These are phyloP conservation scores for Auricularia cornea DNA, from an alignment of 768 basidiomycete genomes.

Conservation along the genomic window DNA sequence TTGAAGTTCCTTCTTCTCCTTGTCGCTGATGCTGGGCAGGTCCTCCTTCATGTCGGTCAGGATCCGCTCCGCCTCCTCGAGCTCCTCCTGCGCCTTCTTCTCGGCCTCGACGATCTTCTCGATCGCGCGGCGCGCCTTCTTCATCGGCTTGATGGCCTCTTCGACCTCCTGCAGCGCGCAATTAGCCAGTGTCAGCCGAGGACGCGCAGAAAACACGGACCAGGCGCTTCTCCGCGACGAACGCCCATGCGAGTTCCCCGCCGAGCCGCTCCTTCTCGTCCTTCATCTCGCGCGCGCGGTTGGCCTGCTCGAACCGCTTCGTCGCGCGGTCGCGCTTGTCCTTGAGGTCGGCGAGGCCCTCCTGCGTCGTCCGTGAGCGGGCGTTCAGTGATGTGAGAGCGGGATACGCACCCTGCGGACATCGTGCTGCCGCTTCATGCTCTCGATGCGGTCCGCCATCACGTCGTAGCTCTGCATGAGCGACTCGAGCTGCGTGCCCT, in stretches of 20 bases:
- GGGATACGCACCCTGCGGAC: no score
- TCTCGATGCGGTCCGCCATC: constrained; percentile 62
- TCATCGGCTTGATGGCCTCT: neutral
- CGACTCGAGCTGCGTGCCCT: constrained; percentile 85
- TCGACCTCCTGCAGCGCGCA: constrained; percentile 5
- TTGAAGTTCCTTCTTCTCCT: neutral
- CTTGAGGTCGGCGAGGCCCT: constrained; percentile 70
- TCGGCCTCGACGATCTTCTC: neutral
- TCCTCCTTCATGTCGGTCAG: neutral
- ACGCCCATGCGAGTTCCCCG: constrained; percentile 82
- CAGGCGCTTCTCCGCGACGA: constrained; percentile 61
- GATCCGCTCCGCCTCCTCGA: no score
- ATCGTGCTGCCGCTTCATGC: constrained; percentile 11
- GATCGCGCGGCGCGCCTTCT: neutral
- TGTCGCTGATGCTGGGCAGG: neutral
- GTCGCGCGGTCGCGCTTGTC: constrained; percentile 47
- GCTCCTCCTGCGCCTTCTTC: no score
- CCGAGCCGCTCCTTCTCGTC: constrained; percentile 60
- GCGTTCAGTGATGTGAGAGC: constrained; percentile 42
- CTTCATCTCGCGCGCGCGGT: constrained; percentile 63
- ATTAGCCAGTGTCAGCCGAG: no score
- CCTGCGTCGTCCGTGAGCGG: constrained; percentile 36
- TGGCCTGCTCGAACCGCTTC: constrained; percentile 59
- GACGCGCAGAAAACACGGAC: constrained; percentile 37
- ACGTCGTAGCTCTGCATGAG: constrained; percentile 80